Evolutionary conservation across 495 filamentous ascomycete genomes (phyloP).

Genomic region (Letharia lupina): DNA sequence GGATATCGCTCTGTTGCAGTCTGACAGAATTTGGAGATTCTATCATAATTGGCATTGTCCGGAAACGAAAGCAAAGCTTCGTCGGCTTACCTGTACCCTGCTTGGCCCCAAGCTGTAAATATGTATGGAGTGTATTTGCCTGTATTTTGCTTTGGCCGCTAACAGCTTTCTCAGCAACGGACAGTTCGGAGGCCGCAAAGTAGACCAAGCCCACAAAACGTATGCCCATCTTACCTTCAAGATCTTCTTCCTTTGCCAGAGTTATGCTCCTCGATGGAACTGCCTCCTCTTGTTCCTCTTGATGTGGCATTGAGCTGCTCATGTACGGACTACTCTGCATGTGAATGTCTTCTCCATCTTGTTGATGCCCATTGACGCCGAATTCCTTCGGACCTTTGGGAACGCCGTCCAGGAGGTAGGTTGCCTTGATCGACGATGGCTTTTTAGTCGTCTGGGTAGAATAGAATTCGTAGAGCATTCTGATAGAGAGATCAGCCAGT

Average conservation of each 20-base stretch:
- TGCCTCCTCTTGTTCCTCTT: slow-evolving; percentile 36
- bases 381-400: slow-evolving; percentile 33
- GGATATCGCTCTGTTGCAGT: slow-evolving; percentile 54
- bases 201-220: background rate
- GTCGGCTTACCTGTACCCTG: slow-evolving; percentile 47
- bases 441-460: slow-evolving; percentile 67
- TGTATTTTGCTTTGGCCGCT: slow-evolving; percentile 63
- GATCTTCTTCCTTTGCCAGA: slow-evolving; percentile 70
- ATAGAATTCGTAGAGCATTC: slow-evolving; percentile 90
- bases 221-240: slow-evolving; percentile 50
- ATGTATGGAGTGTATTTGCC: slow-evolving; percentile 66
- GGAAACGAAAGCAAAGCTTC: background rate
- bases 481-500: slow-evolving; percentile 13
- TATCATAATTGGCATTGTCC: slow-evolving; percentile 19
- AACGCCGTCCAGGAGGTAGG: slow-evolving; percentile 72
- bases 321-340: slow-evolving; percentile 65
- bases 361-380: slow-evolving; percentile 23
- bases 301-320: slow-evolving; percentile 50
- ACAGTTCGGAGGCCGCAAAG: background rate
- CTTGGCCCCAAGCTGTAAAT: slow-evolving; percentile 77
- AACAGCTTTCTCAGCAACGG: slow-evolving; percentile 7
- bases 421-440: slow-evolving; percentile 69
- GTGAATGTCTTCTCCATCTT: slow-evolving; percentile 57
- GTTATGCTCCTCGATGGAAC: slow-evolving; percentile 50
- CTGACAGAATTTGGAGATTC: slow-evolving; percentile 66